These are phyloP conservation scores for Aphanomyces cochlioides DNA, from an alignment of 352 stramenopile genomes.

Conservation along the genomic window DNA sequence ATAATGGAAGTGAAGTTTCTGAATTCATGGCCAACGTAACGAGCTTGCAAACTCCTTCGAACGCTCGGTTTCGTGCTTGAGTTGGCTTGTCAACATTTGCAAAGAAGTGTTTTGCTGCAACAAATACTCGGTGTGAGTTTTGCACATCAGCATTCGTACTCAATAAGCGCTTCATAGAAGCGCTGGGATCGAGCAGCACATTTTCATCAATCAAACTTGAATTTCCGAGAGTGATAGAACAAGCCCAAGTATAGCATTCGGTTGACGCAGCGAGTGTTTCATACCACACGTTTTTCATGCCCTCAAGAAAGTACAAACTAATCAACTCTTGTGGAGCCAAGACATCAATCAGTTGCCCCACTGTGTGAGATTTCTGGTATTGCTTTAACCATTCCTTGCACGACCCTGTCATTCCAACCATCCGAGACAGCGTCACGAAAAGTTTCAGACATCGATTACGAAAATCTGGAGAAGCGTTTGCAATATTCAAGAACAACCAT, in stretches of 20 bases:
- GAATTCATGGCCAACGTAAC: not conserved
- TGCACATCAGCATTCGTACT: not conserved
- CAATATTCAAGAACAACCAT: slow-evolving; percentile 23
- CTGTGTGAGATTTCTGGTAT: slow-evolving; percentile 3
- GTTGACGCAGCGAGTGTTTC: slow-evolving; percentile 19
- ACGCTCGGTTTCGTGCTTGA: slow-evolving; percentile 9
- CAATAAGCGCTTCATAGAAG: not conserved
- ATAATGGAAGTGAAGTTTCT: not conserved
- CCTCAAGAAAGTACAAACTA: not conserved
- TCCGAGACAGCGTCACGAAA: slow-evolving; percentile 16
- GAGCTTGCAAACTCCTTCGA: slow-evolving; percentile 8
- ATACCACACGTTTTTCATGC: slow-evolving; percentile 12
- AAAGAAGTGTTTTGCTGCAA: slow-evolving; percentile 1
- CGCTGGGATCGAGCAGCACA: not conserved
- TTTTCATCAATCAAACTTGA: slow-evolving; percentile 5
- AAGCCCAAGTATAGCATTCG: slow-evolving; percentile 13
- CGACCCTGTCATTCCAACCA: not conserved
- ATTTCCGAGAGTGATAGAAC: slow-evolving; percentile 8
- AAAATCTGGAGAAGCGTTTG: slow-evolving; percentile 6
- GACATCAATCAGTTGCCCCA: not conserved
- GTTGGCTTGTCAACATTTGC: not conserved
- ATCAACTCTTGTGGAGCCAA: slow-evolving; percentile 5
- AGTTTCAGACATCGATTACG: slow-evolving; percentile 2
- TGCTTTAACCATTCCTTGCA: slow-evolving; percentile 15
- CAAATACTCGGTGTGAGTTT: not conserved